A percentile compares a stretch with the other conserved stretches of the same genome.
phyloP scores from a whole-genome alignment of 169 alveolate genomes.

The Fabrea salina region DNA sequence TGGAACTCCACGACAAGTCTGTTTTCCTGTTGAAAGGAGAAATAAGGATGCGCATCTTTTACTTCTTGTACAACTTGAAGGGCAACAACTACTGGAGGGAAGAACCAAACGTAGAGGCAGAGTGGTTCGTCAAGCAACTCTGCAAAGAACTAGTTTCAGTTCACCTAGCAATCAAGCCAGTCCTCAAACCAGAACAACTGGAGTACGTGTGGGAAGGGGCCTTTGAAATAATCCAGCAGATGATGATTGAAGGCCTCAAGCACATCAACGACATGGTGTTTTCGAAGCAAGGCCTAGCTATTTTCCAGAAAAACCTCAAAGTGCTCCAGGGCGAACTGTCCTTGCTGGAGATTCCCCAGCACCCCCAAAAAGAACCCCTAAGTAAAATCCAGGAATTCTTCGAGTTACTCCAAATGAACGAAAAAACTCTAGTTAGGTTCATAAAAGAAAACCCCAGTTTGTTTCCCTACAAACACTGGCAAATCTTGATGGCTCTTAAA shows the following conservation, averaged over 20 bases:
- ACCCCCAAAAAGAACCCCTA: neutral
- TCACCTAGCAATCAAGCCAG: neutral
- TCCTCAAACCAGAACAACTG: neutral
- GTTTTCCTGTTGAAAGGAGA: conserved; percentile 16
- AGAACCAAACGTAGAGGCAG: conserved; percentile 8
- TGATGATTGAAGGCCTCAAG: neutral
- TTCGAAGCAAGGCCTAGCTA: conserved; percentile 19
- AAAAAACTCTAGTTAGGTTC: neutral
- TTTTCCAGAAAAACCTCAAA: conserved; percentile 1
- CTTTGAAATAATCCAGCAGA: neutral
- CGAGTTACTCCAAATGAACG: conserved; percentile 5
- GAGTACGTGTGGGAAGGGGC: conserved; percentile 9
- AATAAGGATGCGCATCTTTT: conserved; percentile 5
- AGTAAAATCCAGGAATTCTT: neutral
- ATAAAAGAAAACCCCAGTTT: neutral
- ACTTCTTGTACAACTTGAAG: neutral
- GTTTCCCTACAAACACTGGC: neutral
- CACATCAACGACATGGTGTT: neutral
- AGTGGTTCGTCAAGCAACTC: conserved; percentile 16
- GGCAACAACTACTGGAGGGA: conserved; percentile 1
- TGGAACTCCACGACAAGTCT: neutral
- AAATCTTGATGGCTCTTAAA: neutral
- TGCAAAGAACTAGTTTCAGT: conserved; percentile 5
- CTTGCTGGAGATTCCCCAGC: conserved; percentile 1
- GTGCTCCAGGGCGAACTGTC: neutral